phyloP scores from a whole-genome alignment of 169 alveolate genomes.

The Plasmodium malariae region DNA sequence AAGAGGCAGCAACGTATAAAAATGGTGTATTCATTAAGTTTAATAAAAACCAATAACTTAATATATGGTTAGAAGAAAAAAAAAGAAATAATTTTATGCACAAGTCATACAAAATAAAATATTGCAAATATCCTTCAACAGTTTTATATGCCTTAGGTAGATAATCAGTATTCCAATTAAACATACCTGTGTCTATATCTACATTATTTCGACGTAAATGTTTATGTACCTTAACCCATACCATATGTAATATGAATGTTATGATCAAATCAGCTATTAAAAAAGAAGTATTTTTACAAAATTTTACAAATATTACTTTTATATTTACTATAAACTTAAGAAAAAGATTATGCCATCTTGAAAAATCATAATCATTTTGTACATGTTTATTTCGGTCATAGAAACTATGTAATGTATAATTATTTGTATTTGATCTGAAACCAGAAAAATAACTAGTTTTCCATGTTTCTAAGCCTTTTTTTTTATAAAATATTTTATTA shows the following conservation, averaged over 20 bases:
- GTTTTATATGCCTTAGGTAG: conserved; percentile 38
- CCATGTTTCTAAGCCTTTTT: neutral
- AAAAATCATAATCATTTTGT: conserved; percentile 14
- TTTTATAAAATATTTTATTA: conserved; percentile 9
- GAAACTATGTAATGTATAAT: conserved; percentile 42
- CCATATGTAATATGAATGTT: conserved; percentile 17
- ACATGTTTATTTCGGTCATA: conserved; percentile 57
- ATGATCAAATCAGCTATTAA: conserved; percentile 58
- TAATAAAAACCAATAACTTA: conserved; percentile 65
- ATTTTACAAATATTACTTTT: conserved; percentile 34
- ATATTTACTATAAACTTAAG: conserved; percentile 36
- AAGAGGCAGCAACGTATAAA: conserved; percentile 51
- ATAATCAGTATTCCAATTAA: conserved; percentile 64
- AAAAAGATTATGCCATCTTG: conserved; percentile 27
- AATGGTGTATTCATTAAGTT: conserved; percentile 67
- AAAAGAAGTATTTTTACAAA: conserved; percentile 69
- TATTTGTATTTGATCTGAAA: conserved; percentile 14
- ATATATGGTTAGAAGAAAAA: conserved; percentile 39
- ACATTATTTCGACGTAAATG: conserved; percentile 28
- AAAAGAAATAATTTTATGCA: conserved; percentile 54
- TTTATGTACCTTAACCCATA: conserved; percentile 51
- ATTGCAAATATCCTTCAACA: conserved; percentile 69
- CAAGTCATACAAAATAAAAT: conserved; percentile 50
- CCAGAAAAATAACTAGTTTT: conserved; percentile 23
- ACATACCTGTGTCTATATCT: conserved; percentile 53